Base-by-base conservation (phyloP, 371 early-diverging fungal genomes). In the Ordospora colligata region DNA sequence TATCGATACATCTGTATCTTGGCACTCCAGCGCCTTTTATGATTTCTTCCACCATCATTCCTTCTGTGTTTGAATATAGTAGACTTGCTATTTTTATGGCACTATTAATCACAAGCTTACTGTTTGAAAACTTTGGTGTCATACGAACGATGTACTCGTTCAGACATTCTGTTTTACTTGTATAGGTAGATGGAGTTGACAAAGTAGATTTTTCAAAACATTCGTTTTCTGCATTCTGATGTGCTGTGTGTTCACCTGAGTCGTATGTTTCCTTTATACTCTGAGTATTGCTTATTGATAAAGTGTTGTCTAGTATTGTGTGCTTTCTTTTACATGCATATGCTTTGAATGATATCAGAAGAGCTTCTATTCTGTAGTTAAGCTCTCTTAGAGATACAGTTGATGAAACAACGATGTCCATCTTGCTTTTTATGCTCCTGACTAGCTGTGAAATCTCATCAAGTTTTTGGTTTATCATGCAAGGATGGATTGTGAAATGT, bases 1-100 rank as follows among this genome's bases (percentile, higher is more conserved):
- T 75, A 42, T 75, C 75, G 23, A 75, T 63, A 62, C 75, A 75
- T 62, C 54, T 75, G 43, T 75, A 75, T 64, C 53, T 75, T 25
- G 75, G 51, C 4, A 75, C 68, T 5, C 75, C 75, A 22, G 63
- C 19, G 9, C 45, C 45, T 51, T 69, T 53, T 19, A 75, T 67
- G 19, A 75, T 44, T 23, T 68, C 69, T 62, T 75, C 75, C 49
- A 52, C 14, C 19, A 40, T 17, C 14, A 63, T 19, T 11, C 69
- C 75, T 25, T 69, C 49, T 49, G 37, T 75, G 47, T 68, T 53
- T 23, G 17, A 22, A 58, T 68, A 47, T 27, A 75, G 45, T n/a
- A 58, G 17, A 17, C 50, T 67, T n/a, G 68, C 37, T 25, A 75
- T 62, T 43, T 75, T 75, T 40, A 46, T 23, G n/a, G 67, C 40